Conservation (phyloP, 1,139 yeast genomes). For the Yarrowia galli region DNA sequence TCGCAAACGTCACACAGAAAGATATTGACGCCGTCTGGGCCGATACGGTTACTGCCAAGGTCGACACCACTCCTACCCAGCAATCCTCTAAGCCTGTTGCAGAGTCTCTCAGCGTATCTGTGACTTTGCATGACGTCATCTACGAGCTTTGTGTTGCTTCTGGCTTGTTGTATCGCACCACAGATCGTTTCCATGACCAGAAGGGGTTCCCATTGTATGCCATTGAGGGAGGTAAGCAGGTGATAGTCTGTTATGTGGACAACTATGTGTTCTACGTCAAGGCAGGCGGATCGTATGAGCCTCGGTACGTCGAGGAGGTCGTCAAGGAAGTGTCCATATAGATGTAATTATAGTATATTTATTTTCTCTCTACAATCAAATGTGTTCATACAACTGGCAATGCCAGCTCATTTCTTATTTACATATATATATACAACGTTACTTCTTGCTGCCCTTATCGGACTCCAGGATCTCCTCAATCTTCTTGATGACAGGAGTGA, state of each 20-base stretch:
- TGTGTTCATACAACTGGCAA: neutral
- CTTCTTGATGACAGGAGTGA: conserved; percentile 14
- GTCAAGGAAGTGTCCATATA: conserved; percentile 25
- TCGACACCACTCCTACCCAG: neutral
- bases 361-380: neutral
- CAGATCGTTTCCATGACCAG: conserved; percentile 46
- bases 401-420: conserved; percentile 3
- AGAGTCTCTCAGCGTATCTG: conserved; percentile 11
- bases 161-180: conserved; percentile 10
- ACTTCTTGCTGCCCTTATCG: conserved; percentile 27
- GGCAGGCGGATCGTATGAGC: conserved; percentile 43
- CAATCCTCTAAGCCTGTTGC: neutral
- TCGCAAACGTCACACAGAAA: neutral
- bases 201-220: conserved; percentile 50
- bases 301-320: conserved; percentile 47
- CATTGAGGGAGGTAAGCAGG: conserved; percentile 49
- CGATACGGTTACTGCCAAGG: neutral
- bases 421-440: conserved; percentile 18
- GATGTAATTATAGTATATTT: neutral
- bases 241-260: conserved; percentile 52
- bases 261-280: conserved; percentile 58
- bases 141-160: conserved; percentile 54
- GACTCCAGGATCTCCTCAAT: conserved; percentile 29
- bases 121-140: conserved; percentile 59
- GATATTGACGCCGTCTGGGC: conserved; percentile 12